These are phyloP conservation scores for Cladophialophora bantiana DNA, from an alignment of 2,329 filamentous ascomycete genomes.

Conservation along the genomic window DNA sequence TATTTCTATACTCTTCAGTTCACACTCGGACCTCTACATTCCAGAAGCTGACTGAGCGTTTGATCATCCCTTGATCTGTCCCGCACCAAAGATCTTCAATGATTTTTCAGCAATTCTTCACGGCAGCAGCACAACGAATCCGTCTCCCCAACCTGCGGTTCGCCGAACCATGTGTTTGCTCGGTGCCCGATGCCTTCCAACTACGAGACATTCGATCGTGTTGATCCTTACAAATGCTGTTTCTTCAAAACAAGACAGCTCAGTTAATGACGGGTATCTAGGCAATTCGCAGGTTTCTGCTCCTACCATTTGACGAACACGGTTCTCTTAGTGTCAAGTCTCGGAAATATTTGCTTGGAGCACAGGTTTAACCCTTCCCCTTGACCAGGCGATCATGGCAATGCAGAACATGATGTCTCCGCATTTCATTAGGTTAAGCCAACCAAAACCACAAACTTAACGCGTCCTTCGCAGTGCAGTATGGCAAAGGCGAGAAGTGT, in stretches of 20 bases:
- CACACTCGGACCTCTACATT: not conserved
- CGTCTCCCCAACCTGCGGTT: not conserved
- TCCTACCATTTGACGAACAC: too few species aligned
- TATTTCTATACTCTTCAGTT: not conserved
- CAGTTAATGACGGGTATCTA: too few species aligned
- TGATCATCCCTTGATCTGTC: not conserved
- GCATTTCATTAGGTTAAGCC: not conserved
- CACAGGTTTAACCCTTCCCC: too few species aligned
- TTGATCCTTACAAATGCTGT: too few species aligned
- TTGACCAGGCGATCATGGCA: not conserved
- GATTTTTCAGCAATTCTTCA: conserved; percentile 1
- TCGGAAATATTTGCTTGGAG: too few species aligned
- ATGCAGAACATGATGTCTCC: not conserved
- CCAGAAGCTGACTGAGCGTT: not conserved
- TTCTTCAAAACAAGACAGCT: too few species aligned
- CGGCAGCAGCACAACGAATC: conserved; percentile 7
- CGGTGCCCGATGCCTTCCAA: not conserved
- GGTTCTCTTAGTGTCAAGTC: too few species aligned
- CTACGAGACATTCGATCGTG: too few species aligned
- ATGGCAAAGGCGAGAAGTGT: not conserved
- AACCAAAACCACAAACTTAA: too few species aligned
- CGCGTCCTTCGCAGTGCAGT: not conserved
- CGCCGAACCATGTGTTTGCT: not conserved
- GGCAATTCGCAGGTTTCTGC: too few species aligned
- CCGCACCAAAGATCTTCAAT: not conserved